Evolutionary conservation across 2,329 filamentous ascomycete species (phyloP).

Genomic region (Claviceps capensis): DNA sequence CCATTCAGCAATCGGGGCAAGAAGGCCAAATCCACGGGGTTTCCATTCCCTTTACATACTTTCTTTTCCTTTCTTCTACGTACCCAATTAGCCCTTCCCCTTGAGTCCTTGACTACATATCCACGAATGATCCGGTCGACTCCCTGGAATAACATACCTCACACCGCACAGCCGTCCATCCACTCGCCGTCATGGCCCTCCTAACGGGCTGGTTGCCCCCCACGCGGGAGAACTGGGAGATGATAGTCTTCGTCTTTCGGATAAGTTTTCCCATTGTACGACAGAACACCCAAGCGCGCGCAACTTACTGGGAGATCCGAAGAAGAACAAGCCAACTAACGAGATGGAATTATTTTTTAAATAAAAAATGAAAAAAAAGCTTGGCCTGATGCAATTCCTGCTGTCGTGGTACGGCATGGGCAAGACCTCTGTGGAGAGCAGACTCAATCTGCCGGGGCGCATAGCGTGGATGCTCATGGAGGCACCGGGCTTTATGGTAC

Average conservation of each 20-base stretch:
- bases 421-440: slow-evolving; percentile 67
- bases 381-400: slow-evolving; percentile 61
- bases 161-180: too few species aligned
- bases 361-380: slow-evolving; percentile 28
- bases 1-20: too few species aligned
- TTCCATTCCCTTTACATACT: too few species aligned
- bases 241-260: slow-evolving; percentile 37
- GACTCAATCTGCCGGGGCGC: slow-evolving; percentile 77
- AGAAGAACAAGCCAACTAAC: too few species aligned
- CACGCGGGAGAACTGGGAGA: slow-evolving; percentile 42
- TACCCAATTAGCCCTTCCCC: too few species aligned
- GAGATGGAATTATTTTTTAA: neutral
- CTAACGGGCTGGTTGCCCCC: slow-evolving; percentile 44
- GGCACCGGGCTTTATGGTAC: slow-evolving; percentile 56
- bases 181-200: slow-evolving; percentile 21
- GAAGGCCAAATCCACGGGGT: too few species aligned
- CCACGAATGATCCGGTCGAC: too few species aligned
- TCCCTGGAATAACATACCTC: too few species aligned
- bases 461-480: slow-evolving; percentile 87
- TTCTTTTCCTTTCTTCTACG: too few species aligned
- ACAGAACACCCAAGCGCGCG: neutral
- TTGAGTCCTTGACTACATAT: too few species aligned
- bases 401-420: slow-evolving; percentile 79
- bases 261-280: slow-evolving; percentile 37
- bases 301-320: too few species aligned